Percentiles rank a stretch among this genome's conserved stretches.
phyloP scores from a whole-genome alignment of 257 asterid species.

The Lavandula angustifolia region DNA sequence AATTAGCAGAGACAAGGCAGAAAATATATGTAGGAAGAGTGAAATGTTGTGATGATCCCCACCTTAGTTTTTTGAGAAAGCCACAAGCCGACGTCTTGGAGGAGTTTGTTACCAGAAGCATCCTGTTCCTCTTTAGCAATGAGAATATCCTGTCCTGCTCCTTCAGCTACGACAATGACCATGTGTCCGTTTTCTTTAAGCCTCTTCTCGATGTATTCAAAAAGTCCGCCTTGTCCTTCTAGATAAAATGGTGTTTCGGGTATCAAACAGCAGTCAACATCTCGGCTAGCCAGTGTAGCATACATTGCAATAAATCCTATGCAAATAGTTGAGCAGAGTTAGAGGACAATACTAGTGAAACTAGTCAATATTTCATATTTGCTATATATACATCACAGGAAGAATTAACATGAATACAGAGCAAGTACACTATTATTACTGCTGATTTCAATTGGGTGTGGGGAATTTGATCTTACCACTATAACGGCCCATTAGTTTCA shows the following conservation, averaged over 20 bases:
- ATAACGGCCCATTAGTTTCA: slow-evolving; percentile 75
- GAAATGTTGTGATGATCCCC: background rate
- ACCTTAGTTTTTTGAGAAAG: slow-evolving; percentile 67
- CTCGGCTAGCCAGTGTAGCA: slow-evolving; percentile 79
- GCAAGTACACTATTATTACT: background rate
- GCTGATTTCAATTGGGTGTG: background rate
- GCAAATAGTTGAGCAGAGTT: slow-evolving; percentile 26
- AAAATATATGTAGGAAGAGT: background rate
- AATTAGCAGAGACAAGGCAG: slow-evolving; percentile 6
- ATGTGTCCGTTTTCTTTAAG: slow-evolving; percentile 74
- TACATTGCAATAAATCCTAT: slow-evolving; percentile 75
- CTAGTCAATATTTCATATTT: background rate
- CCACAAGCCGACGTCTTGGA: slow-evolving; percentile 75
- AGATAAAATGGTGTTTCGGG: slow-evolving; percentile 73
- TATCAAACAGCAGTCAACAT: slow-evolving; percentile 78
- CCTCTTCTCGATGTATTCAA: slow-evolving; percentile 50
- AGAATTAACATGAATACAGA: too few relatives aligned
- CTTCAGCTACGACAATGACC: slow-evolving; percentile 78
- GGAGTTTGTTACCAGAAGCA: slow-evolving; percentile 73
- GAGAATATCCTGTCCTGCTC: slow-evolving; percentile 77
- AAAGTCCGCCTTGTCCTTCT: slow-evolving; percentile 68
- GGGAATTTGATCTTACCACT: slow-evolving; percentile 54
- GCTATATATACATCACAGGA: too few relatives aligned
- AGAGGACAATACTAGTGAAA: slow-evolving; percentile 27
- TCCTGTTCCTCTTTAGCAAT: slow-evolving; percentile 51